These are phyloP conservation scores for Mrakia frigida DNA, from an alignment of 768 basidiomycete genomes.

Conservation along the genomic window DNA sequence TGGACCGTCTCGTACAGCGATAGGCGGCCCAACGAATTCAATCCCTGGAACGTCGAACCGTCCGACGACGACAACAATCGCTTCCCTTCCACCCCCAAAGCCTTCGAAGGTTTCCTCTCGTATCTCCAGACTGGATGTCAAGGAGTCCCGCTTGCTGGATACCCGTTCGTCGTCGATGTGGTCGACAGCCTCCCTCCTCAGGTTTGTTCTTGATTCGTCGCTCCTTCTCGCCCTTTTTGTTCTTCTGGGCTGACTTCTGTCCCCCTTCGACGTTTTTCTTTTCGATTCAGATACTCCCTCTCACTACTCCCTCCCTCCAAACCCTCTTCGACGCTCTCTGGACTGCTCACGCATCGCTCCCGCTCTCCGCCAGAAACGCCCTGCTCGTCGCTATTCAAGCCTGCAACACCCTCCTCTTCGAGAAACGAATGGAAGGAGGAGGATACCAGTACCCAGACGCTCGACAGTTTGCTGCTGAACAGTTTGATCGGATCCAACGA, in stretches of 20 bases:
- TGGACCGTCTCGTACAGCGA: neutral
- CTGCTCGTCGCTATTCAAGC: neutral
- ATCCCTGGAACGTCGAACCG: neutral
- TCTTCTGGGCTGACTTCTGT: too few species aligned
- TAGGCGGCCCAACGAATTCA: neutral
- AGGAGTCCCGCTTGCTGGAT: neutral
- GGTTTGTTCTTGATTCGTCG: neutral
- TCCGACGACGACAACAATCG: neutral
- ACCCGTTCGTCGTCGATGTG: neutral
- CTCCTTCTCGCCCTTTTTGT: too few species aligned
- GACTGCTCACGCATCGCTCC: neutral
- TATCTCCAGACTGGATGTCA: neutral
- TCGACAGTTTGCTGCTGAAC: neutral
- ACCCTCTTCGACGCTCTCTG: constrained; percentile 8
- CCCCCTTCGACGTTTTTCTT: neutral
- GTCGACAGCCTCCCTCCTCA: neutral
- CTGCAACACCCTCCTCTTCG: neutral
- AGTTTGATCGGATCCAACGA: neutral
- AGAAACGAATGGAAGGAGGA: neutral
- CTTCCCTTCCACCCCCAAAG: neutral
- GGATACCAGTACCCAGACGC: neutral
- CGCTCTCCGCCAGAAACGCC: neutral
- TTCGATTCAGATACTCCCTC: neutral
- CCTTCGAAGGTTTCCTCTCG: neutral
- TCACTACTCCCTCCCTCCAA: neutral